Evolutionary conservation across 495 filamentous ascomycete genomes (phyloP).

Genomic region (Aeminium ludgeri): DNA sequence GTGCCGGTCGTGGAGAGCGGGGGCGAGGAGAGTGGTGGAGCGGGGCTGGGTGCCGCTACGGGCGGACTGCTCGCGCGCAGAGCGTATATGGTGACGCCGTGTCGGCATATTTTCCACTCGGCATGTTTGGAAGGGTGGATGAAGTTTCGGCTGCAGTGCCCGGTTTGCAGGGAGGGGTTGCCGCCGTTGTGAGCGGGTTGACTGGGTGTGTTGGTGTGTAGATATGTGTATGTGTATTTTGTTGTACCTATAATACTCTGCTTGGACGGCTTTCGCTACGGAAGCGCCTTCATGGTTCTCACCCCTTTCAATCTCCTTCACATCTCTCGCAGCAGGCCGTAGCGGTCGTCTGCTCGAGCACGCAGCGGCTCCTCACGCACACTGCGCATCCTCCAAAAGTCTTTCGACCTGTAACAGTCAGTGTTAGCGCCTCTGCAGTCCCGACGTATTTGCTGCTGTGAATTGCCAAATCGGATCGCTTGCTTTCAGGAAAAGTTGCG

Average conservation of each 20-base stretch:
- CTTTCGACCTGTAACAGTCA: too few species aligned
- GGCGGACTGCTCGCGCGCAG: constrained; percentile 61
- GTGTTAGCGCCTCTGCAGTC: too few species aligned
- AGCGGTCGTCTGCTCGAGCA: too few species aligned
- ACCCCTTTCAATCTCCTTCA: too few species aligned
- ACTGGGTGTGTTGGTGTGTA: not conserved
- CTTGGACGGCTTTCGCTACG: not conserved
- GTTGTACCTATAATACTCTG: not conserved
- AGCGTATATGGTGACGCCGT: constrained; percentile 92
- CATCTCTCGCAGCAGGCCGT: too few species aligned
- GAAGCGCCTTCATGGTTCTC: too few species aligned
- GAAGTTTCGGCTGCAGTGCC: constrained; percentile 79
- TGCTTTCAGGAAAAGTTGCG: too few species aligned
- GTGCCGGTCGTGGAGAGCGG: constrained; percentile 58
- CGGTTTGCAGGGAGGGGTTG: constrained; percentile 81
- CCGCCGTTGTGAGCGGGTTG: constrained; percentile 62
- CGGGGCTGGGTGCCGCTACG: too few species aligned
- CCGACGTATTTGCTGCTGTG: too few species aligned
- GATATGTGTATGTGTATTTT: not conserved
- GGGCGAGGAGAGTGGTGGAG: constrained; percentile 33
- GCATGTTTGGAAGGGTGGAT: constrained; percentile 92
- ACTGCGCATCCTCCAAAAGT: too few species aligned
- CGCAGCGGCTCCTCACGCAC: too few species aligned
- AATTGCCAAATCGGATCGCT: too few species aligned
- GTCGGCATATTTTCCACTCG: constrained; percentile 90